Conservation (phyloP, 306 rosid species). For the Gillenia trifoliata region DNA sequence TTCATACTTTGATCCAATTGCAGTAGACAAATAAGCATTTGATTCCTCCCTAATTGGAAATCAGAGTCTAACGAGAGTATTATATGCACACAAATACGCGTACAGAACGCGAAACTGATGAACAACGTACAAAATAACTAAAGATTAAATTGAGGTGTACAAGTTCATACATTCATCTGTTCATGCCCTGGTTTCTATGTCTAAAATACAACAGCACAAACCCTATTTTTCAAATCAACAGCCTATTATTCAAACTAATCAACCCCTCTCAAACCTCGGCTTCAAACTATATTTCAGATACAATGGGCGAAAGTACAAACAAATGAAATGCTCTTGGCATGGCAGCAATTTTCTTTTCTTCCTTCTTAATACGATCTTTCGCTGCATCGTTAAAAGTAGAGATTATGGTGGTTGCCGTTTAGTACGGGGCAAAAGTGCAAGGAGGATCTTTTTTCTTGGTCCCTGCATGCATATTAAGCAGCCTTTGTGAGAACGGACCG, state of each 20-base stretch:
- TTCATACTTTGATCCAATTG: not conserved
- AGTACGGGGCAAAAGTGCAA: slow-evolving; percentile 30
- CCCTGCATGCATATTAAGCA: slow-evolving; percentile 51
- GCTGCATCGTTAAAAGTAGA: not conserved
- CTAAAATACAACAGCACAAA: not conserved
- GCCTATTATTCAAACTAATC: slow-evolving; percentile 6
- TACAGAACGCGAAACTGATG: not conserved
- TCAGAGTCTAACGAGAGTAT: not conserved
- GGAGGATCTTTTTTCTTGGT: slow-evolving; percentile 69
- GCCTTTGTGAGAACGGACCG: not conserved
- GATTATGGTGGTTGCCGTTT: slow-evolving; percentile 29
- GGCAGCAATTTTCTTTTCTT: not conserved
- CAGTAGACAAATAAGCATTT: not conserved
- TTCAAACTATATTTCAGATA: not conserved
- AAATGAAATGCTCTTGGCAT: not conserved
- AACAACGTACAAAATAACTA: not conserved
- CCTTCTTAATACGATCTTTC: not conserved
- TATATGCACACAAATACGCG: not conserved
- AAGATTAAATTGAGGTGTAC: not conserved
- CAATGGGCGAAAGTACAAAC: not conserved
- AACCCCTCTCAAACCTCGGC: slow-evolving; percentile 1
- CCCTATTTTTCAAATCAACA: not conserved
- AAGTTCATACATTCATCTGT: not conserved
- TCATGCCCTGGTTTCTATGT: not conserved
- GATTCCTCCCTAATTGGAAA: not conserved